Percentiles rank a stretch among this genome's conserved stretches.
phyloP scores from a whole-genome alignment of 1,284 basidiomycete species.

The Ganoderma sinense region DNA sequence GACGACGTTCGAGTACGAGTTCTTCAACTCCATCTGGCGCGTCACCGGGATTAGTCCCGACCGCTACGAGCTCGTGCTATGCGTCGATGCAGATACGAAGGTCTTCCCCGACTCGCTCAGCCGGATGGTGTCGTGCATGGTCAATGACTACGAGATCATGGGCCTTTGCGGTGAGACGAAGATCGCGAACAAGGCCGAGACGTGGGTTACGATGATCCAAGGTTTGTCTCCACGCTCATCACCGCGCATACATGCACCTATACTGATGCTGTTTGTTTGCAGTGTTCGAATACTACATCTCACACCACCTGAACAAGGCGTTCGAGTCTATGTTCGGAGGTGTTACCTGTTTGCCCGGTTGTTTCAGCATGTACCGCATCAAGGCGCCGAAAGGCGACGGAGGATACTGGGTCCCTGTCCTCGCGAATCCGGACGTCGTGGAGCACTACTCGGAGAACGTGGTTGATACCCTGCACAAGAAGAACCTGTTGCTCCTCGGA shows the following conservation, averaged over 20 bases:
- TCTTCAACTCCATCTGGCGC: constrained; percentile 97
- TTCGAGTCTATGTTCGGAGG: constrained; percentile 99
- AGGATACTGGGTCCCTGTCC: constrained; percentile 98
- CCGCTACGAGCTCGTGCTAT: constrained; percentile 94
- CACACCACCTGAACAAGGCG: constrained; percentile 98
- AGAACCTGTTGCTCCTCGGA: constrained; percentile 96
- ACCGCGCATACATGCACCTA: constrained; percentile 1
- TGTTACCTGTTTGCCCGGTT: constrained; percentile 98
- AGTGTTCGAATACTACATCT: constrained; percentile 99
- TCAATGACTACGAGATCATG: constrained; percentile 97
- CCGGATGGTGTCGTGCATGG: constrained; percentile 94
- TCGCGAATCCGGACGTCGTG: constrained; percentile 97
- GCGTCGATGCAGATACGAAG: constrained; percentile 99
- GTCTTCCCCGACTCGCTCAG: constrained; percentile 95
- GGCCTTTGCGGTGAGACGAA: constrained; percentile 99
- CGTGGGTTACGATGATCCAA: constrained; percentile 99
- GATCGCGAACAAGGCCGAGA: constrained; percentile 98
- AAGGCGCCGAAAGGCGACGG: constrained; percentile 94
- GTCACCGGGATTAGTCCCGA: constrained; percentile 96
- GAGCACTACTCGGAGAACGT: constrained; percentile 98
- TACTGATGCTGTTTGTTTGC: constrained; percentile 24
- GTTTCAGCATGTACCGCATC: constrained; percentile 99
- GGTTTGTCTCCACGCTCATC: constrained; percentile 56
- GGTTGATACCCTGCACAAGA: constrained; percentile 98
- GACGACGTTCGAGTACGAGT: constrained; percentile 99